A percentile compares a stretch with the other conserved stretches of the same genome.
Evolutionary conservation across 83 land plant species (phyloP).

Genomic region (Diphasiastrum complanatum): DNA sequence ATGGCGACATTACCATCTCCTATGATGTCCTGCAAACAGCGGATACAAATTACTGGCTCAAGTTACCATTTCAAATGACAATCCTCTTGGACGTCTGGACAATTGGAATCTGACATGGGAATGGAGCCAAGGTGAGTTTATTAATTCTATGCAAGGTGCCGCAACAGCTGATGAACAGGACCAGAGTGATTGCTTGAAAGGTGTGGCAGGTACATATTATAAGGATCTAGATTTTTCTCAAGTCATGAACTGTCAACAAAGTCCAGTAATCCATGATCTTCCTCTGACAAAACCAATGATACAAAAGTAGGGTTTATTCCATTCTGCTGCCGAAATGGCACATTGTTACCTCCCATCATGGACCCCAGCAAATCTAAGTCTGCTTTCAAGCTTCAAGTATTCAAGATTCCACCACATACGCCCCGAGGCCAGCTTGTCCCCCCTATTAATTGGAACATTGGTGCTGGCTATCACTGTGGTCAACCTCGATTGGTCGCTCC

Average conservation of each 20-base stretch:
- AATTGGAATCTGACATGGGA: conserved; percentile 87
- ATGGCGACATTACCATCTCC: conserved; percentile 51
- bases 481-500: conserved; percentile 54
- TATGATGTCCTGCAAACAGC: conserved; percentile 60
- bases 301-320: conserved; percentile 45
- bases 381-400: conserved; percentile 57
- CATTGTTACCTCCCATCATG: conserved; percentile 45
- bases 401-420: conserved; percentile 59
- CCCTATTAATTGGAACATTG: conserved; percentile 51
- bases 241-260: conserved; percentile 49
- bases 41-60: conserved; percentile 51
- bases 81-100: conserved; percentile 72
- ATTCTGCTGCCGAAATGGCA: conserved; percentile 74
- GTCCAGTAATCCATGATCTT: conserved; percentile 62
- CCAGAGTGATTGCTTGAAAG: conserved; percentile 48
- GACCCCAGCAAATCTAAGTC: conserved; percentile 51
- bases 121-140: conserved; percentile 87
- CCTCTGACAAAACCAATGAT: conserved; percentile 50
- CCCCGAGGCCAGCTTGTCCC: conserved; percentile 48
- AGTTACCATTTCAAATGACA: conserved; percentile 59
- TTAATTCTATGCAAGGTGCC: conserved; percentile 68
- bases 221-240: conserved; percentile 44
- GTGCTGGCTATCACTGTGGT: conserved; percentile 41
- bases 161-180: conserved; percentile 38
- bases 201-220: conserved; percentile 45